These are phyloP conservation scores for Heterobasidion parviporum DNA, from an alignment of 1,284 basidiomycete species.

Conservation along the genomic window DNA sequence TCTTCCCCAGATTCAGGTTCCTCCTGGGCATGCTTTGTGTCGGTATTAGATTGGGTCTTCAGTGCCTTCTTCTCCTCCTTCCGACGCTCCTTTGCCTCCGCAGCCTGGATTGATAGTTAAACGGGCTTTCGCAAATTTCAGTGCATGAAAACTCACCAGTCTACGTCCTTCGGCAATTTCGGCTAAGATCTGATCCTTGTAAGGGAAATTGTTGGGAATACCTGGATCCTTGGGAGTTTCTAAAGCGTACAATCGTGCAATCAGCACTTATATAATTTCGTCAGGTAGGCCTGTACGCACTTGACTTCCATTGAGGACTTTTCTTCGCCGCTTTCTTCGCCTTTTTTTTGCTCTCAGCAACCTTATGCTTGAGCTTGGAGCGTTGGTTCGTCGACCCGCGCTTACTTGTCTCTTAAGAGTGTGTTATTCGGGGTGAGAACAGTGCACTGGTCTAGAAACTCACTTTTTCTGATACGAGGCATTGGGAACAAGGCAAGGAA, in stretches of 20 bases:
- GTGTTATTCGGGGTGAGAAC: not conserved
- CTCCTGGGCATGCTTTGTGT: constrained; percentile 21
- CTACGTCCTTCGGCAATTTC: constrained; percentile 81
- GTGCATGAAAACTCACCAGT: constrained; percentile 33
- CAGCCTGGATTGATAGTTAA: constrained; percentile 30
- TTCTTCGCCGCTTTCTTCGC: constrained; percentile 74
- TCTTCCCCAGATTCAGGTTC: constrained; percentile 21
- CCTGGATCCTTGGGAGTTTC: constrained; percentile 86
- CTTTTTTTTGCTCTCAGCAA: constrained; percentile 75
- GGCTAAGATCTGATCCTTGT: constrained; percentile 93
- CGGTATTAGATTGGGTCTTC: constrained; percentile 18
- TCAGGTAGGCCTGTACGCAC: constrained; percentile 41
- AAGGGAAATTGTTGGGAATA: constrained; percentile 95
- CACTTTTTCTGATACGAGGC: constrained; percentile 6
- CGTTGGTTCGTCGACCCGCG: constrained; percentile 69
- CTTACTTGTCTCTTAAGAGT: constrained; percentile 71
- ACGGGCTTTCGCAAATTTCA: not conserved
- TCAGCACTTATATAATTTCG: not conserved
- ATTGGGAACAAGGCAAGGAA: not conserved
- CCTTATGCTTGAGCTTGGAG: constrained; percentile 74
- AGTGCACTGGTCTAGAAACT: not conserved
- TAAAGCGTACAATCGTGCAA: constrained; percentile 12
- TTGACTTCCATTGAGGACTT: constrained; percentile 85
- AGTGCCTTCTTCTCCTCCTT: constrained; percentile 54
- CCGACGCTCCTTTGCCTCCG: constrained; percentile 60